Evolutionary conservation across 441 rosid genomes (phyloP), one percentile per base, ranked within the genome.

Genomic region (Macaranga tanarius): DNA sequence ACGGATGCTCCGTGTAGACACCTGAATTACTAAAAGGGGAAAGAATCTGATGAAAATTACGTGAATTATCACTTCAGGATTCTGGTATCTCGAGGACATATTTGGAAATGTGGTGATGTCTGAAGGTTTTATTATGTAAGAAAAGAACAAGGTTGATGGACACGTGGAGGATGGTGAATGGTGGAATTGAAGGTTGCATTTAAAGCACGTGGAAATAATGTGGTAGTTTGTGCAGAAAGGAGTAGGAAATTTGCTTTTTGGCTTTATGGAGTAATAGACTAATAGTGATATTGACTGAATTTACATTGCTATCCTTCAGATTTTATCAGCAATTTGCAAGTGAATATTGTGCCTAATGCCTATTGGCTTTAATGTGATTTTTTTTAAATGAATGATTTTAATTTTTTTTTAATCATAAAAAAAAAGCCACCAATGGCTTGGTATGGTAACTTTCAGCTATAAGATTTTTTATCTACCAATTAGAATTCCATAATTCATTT

Each of bases 41-140:
- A 40, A 70, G 75, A 16, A 70, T 70, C 66, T 50, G 23, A 0
- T 0, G 1, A 62, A 51, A 75, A 67, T 84, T 71, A 84, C 83
- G 44, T 9, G 55, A 65, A 40, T 55, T 74, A 75, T 76, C 81
- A 76, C 16, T 28, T 8, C 1, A 5, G 26, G 57, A 74, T 57
- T 65, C 63, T 12, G 45, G 73, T 72, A 42, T 67, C 67, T 23
- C 7, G 12, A 51, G 59, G 59, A 63, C 38, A 63, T 70, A 69
- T 62, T 54, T 9, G 71, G 71, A 56, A 73, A 47, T 10, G 45
- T 17, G 47, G 47, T 25, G 23, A 17, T 70, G 52, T 17, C 22
- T 51, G 38, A 5, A 15, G 40, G n/a, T 34, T 8, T 11, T 8
- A 19, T 66, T 69, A 73, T 51, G 76, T 22, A 54, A 67, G 23